Percentiles rank a stretch among this genome's conserved stretches.
Conservation (phyloP, 129 eudicot species). For the Tanacetum coccineum region DNA sequence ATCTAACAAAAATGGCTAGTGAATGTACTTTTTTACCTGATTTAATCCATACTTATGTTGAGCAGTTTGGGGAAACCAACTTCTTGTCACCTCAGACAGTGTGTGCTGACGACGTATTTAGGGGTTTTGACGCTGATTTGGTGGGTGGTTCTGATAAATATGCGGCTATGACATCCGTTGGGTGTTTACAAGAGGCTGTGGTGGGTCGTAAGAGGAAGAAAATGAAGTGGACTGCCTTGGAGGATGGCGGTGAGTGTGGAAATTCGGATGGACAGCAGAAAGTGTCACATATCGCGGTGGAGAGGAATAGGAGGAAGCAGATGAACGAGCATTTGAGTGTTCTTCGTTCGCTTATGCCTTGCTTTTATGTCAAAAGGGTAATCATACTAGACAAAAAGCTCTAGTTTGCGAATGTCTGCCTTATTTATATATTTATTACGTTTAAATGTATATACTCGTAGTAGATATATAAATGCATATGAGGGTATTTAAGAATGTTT, state of each 20-base stretch:
- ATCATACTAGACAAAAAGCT: too few species aligned
- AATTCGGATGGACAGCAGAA: conserved; percentile 30
- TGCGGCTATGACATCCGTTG: conserved; percentile 27
- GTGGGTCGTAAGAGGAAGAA: conserved; percentile 50
- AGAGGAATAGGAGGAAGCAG: conserved; percentile 87
- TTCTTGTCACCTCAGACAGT: background rate
- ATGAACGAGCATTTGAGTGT: conserved; percentile 77
- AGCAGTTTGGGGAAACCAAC: conserved; percentile 28
- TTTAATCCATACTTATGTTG: conserved; percentile 16
- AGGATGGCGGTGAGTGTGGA: conserved; percentile 13
- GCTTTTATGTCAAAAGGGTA: conserved; percentile 86
- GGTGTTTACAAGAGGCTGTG: conserved; percentile 23
- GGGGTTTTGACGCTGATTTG: conserved; percentile 44
- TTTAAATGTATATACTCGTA: too few species aligned
- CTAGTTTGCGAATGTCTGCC: too few species aligned
- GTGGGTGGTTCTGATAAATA: conserved; percentile 32
- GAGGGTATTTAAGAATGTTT: too few species aligned
- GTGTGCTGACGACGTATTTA: conserved; percentile 53
- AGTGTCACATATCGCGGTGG: conserved; percentile 71
- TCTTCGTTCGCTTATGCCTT: conserved; percentile 85
- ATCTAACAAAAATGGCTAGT: conserved; percentile 25
- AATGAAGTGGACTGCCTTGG: conserved; percentile 31
- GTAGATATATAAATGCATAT: too few species aligned
- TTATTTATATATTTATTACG: too few species aligned
- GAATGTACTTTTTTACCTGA: conserved; percentile 22